Percentiles rank a stretch among this genome's conserved stretches.
phyloP scores from a whole-genome alignment of 257 asterid species.

The Nicotiana tabacum region DNA sequence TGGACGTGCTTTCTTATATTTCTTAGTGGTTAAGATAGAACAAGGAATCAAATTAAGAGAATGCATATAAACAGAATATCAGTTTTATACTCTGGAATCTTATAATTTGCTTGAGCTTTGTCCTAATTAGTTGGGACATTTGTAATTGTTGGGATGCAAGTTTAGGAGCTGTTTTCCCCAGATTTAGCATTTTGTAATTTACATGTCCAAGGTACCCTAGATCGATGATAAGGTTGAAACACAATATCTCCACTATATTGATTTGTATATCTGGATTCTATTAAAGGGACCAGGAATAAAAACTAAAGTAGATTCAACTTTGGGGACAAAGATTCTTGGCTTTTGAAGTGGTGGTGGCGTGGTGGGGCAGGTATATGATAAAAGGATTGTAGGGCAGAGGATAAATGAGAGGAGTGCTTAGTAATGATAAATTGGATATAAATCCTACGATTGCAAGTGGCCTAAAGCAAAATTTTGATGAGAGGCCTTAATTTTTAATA shows the following conservation, averaged over 20 bases:
- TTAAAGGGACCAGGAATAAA: background rate
- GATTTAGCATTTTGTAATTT: background rate
- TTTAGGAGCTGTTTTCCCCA: background rate
- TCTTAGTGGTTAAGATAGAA: too few species aligned
- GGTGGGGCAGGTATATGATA: background rate
- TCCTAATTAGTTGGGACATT: background rate
- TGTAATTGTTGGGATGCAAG: background rate
- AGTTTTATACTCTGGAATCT: background rate
- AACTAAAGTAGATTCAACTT: background rate
- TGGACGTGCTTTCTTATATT: too few species aligned
- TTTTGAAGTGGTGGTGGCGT: background rate
- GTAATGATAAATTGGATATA: background rate
- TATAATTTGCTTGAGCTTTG: too few species aligned
- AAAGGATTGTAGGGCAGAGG: background rate
- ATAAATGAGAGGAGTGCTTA: background rate
- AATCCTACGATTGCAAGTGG: too few species aligned
- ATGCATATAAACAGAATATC: background rate
- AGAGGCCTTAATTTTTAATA: too few species aligned
- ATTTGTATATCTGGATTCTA: background rate
- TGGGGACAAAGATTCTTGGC: background rate
- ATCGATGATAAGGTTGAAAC: background rate
- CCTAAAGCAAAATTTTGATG: too few species aligned
- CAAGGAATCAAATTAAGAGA: background rate
- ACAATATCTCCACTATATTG: background rate
- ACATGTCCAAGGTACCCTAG: background rate